Percentiles rank a stretch among this genome's conserved stretches.
Conservation (phyloP, 2,329 filamentous ascomycete genomes). For the Elsinoe ampelina region DNA sequence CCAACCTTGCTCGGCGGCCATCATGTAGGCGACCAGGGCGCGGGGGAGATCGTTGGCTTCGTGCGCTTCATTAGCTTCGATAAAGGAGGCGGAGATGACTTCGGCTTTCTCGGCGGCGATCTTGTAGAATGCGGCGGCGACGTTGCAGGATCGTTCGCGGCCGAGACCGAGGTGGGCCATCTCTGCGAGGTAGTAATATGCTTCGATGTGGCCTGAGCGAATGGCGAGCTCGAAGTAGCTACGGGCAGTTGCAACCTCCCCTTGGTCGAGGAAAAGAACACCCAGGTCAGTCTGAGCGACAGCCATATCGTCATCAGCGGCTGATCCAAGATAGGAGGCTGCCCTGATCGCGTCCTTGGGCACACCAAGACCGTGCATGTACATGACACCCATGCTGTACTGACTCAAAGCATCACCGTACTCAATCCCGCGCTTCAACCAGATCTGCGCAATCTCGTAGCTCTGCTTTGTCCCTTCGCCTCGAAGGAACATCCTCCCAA, state of each 20-base stretch:
- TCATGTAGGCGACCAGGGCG: slow-evolving; percentile 71
- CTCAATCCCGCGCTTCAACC: slow-evolving; percentile 71
- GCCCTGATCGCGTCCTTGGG: slow-evolving; percentile 61
- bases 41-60: slow-evolving; percentile 68
- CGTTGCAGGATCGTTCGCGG: slow-evolving; percentile 65
- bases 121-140: slow-evolving; percentile 74
- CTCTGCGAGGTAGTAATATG: slow-evolving; percentile 86
- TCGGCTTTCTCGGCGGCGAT: slow-evolving; percentile 88
- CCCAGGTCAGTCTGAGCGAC: slow-evolving; percentile 76
- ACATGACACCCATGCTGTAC: slow-evolving; percentile 74
- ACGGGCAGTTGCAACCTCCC: slow-evolving; percentile 68
- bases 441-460: slow-evolving; percentile 64
- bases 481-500: slow-evolving; percentile 81
- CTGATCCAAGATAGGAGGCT: slow-evolving; percentile 64
- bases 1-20: slow-evolving; percentile 87
- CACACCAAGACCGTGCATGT: slow-evolving; percentile 68
- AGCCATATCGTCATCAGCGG: slow-evolving; percentile 72
- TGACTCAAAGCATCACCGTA: slow-evolving; percentile 76
- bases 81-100: slow-evolving; percentile 70
- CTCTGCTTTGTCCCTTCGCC: slow-evolving; percentile 77
- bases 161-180: slow-evolving; percentile 73
- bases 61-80: slow-evolving; percentile 74
- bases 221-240: slow-evolving; percentile 83
- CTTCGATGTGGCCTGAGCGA: slow-evolving; percentile 74
- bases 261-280: slow-evolving; percentile 77